Evolutionary conservation across 169 alveolate genomes (phyloP), one percentile per base, ranked within the genome.

Genomic region (Plasmodium gallinaceum): DNA sequence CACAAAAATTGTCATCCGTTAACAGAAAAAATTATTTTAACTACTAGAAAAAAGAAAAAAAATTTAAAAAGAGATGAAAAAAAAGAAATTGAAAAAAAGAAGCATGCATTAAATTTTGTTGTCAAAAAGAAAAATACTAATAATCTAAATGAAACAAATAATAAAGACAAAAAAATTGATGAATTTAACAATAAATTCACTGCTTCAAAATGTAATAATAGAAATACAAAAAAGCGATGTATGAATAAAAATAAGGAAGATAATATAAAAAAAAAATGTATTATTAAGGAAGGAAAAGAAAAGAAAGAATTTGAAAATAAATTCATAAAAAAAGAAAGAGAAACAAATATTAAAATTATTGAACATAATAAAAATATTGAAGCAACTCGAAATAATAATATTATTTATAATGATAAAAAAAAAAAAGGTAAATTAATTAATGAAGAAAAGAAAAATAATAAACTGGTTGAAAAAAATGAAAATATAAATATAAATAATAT

Each of bases 1-100:
- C 65, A 58, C n/a, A 45, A 16, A 39, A 78, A 22, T 78, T 14
- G 7, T 32, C 48, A 20, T 46, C 16, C 62, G 39, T 10, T 37
- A 8, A 64, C 32, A 0, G 89, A 78, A 14, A 66, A 62, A 42
- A 64, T 46, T 46, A 46, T 66, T 16, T 52, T 65, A 54, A 75
- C 89, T 68, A 70, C 76, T 24, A 78, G 78, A 60, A 78, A 78
- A 78, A 78, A 78, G 64, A 64, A 64, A 14, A 78, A 57, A 78
- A 64, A 78, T 26, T 64, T 64, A 68, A 78, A 65, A 78, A 65
- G 64, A 46, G 76, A 64, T 26, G 70, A 72, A 7, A 54, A 48
- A 20, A 26, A 52, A 10, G 57, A 64, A 46, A 48, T 2, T 14
- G 64, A 76, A 64, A 14, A 20, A 57, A 54, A 22, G 12, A 45